These are phyloP conservation scores for Suhomyces sp. DNA, from an alignment of 805 yeast species.

Conservation along the genomic window DNA sequence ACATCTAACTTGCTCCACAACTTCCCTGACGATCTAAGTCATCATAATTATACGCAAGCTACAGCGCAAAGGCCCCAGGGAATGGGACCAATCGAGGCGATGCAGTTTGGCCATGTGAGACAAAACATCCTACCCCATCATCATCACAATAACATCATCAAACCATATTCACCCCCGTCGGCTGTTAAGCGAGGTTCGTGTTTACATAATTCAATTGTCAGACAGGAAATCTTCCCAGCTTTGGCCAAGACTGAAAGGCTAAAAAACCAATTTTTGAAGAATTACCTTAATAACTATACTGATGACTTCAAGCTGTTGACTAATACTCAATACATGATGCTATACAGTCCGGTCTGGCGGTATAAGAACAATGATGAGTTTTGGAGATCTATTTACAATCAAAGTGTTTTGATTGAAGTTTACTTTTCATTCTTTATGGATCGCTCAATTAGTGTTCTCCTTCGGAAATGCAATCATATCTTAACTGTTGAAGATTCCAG, in stretches of 20 bases:
- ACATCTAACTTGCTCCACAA: background rate
- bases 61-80: background rate
- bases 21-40: background rate
- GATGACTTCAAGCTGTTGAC: conserved; percentile 14
- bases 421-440: conserved; percentile 40
- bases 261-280: conserved; percentile 15
- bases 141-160: conserved; percentile 7
- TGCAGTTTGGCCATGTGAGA: background rate
- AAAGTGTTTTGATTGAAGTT: conserved; percentile 26
- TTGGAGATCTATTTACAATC: conserved; percentile 33
- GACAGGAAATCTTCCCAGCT: conserved; percentile 13
- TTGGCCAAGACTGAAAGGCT: conserved; percentile 9
- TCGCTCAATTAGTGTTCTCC: conserved; percentile 31
- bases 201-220: conserved; percentile 22
- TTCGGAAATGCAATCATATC: conserved; percentile 14
- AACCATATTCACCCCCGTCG: conserved; percentile 10
- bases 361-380: conserved; percentile 19
- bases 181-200: background rate
- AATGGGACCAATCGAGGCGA: background rate
- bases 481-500: conserved; percentile 8
- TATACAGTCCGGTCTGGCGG: conserved; percentile 27
- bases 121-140: background rate
- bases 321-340: conserved; percentile 13
- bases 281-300: conserved; percentile 12
- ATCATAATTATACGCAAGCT: too few species aligned